phyloP scores from a whole-genome alignment of 805 yeast species.

The Scheffersomyces ergatensis region DNA sequence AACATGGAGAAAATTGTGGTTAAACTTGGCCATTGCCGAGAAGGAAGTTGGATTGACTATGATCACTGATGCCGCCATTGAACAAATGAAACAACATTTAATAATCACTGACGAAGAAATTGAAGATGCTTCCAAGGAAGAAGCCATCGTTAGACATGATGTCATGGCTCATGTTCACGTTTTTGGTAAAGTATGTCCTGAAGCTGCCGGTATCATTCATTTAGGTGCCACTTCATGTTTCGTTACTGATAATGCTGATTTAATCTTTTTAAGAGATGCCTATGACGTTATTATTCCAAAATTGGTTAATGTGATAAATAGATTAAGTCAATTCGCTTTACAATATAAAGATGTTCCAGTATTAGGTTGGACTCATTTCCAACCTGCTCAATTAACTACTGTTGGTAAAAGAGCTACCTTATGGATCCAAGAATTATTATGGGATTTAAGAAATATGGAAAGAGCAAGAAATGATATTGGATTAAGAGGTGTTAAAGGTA shows the following conservation, averaged over 20 bases:
- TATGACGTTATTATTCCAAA: constrained; percentile 91
- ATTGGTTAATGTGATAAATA: constrained; percentile 91
- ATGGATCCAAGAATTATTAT: constrained; percentile 95
- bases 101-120: constrained; percentile 91
- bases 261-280: constrained; percentile 94
- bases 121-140: constrained; percentile 84
- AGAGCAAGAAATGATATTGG: constrained; percentile 97
- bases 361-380: constrained; percentile 99
- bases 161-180: constrained; percentile 99
- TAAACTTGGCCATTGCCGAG: constrained; percentile 93
- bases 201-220: constrained; percentile 97
- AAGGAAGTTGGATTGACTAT: constrained; percentile 82
- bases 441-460: constrained; percentile 95
- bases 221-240: constrained; percentile 97
- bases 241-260: constrained; percentile 97
- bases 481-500: constrained; percentile 97
- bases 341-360: constrained; percentile 95
- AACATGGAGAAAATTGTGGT: constrained; percentile 98
- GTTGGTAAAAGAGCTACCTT: constrained; percentile 97
- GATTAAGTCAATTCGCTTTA: constrained; percentile 83
- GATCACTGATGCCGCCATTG: constrained; percentile 88
- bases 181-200: constrained; percentile 89
- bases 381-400: constrained; percentile 98
- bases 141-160: constrained; percentile 97
- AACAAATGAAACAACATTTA: constrained; percentile 75